Conservation (phyloP, 2,329 filamentous ascomycete genomes). For the Botrytis pseudocinerea region DNA sequence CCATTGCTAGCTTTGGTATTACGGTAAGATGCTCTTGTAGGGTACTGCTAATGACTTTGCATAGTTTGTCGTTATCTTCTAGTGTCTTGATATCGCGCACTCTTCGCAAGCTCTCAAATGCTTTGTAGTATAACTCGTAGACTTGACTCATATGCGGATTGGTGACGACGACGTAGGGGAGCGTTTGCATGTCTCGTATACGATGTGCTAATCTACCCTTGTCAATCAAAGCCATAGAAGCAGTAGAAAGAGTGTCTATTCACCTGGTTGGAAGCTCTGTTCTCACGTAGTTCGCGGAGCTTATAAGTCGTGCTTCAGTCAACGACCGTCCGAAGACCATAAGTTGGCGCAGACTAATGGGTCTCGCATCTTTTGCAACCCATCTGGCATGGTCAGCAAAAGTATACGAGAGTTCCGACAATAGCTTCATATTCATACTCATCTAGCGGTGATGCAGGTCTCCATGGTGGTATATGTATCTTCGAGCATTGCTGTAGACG, state of each 20-base stretch:
- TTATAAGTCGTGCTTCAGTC: slow-evolving; percentile 84
- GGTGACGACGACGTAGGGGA: slow-evolving; percentile 94
- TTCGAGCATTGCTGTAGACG: slow-evolving; percentile 23
- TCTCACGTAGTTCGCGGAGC: slow-evolving; percentile 95
- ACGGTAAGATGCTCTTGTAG: slow-evolving; percentile 87
- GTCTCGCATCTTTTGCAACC: slow-evolving; percentile 87
- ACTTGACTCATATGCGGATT: slow-evolving; percentile 92
- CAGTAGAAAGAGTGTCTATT: slow-evolving; percentile 25
- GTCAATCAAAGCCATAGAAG: slow-evolving; percentile 7
- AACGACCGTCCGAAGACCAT: slow-evolving; percentile 96
- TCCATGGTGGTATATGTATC: slow-evolving; percentile 51
- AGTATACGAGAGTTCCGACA: not conserved
- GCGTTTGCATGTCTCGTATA: slow-evolving; percentile 92
- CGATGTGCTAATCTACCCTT: slow-evolving; percentile 77
- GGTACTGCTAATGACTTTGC: slow-evolving; percentile 74
- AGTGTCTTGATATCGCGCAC: slow-evolving; percentile 80
- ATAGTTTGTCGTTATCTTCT: slow-evolving; percentile 88
- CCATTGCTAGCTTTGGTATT: slow-evolving; percentile 92
- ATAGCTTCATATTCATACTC: slow-evolving; percentile 51
- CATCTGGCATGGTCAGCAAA: slow-evolving; percentile 58
- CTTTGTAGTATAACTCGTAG: slow-evolving; percentile 94
- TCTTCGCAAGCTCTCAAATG: slow-evolving; percentile 89
- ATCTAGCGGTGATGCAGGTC: slow-evolving; percentile 63
- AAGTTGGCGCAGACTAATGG: slow-evolving; percentile 94
- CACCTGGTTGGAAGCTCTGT: slow-evolving; percentile 87